These are phyloP conservation scores for Aspergillus persii DNA, from an alignment of 2,329 filamentous ascomycete genomes.

Conservation along the genomic window DNA sequence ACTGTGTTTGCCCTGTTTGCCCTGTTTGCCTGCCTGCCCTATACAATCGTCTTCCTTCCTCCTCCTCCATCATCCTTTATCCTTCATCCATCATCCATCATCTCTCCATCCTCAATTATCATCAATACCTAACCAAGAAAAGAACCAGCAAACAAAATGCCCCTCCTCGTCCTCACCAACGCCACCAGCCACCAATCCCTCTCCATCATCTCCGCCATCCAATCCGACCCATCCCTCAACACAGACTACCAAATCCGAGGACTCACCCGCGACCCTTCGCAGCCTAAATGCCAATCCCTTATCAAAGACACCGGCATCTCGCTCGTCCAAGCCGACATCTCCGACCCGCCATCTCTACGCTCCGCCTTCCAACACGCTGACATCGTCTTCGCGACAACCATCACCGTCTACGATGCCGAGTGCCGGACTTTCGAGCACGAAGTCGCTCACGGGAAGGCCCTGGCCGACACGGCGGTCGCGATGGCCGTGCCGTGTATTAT, in stretches of 20 bases:
- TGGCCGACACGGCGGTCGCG: conserved; percentile 6
- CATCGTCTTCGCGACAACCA: conserved; percentile 42
- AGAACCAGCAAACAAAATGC: not conserved
- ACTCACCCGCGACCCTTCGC: conserved; percentile 43
- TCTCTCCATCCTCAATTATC: too few species aligned
- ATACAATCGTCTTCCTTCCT: too few species aligned
- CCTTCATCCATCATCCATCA: too few species aligned
- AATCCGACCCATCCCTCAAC: conserved; percentile 45
- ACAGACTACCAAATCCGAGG: conserved; percentile 47
- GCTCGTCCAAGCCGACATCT: conserved; percentile 36
- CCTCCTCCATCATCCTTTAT: too few species aligned
- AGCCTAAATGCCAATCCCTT: conserved; percentile 18
- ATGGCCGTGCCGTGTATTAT: not conserved
- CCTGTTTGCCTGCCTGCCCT: too few species aligned
- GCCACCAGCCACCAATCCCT: conserved; percentile 53
- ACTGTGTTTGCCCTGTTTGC: too few species aligned
- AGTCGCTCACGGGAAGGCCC: conserved; percentile 1
- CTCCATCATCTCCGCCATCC: conserved; percentile 45
- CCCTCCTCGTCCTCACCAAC: not conserved
- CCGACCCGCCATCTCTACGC: conserved; percentile 36
- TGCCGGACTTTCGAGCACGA: conserved; percentile 4
- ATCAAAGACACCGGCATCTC: conserved; percentile 18
- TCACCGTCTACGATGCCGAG: conserved; percentile 11
- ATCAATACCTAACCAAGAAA: too few species aligned
- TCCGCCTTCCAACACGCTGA: conserved; percentile 43